A percentile compares a stretch with the other conserved stretches of the same genome.
Evolutionary conservation across 352 stramenopile species (phyloP).

Genomic region (Phytophthora ohioensis): DNA sequence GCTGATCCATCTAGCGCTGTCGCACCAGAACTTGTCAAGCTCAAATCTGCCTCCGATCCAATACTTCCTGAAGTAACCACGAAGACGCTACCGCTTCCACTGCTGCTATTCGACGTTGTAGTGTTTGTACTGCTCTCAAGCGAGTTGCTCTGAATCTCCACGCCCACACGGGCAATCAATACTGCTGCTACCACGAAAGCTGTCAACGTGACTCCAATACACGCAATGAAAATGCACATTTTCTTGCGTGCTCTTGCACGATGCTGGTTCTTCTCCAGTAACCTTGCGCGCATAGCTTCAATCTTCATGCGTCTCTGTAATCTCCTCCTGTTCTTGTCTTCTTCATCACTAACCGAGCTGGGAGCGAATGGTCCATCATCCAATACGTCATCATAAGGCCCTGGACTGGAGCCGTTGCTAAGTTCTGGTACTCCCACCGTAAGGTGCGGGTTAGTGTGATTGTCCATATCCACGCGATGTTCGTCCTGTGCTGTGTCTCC

Average conservation of each 20-base stretch:
- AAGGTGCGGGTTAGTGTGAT: slow-evolving; percentile 21
- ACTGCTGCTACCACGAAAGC: slow-evolving; percentile 69
- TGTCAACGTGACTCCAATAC: slow-evolving; percentile 63
- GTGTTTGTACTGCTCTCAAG: slow-evolving; percentile 25
- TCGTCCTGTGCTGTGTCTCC: slow-evolving; percentile 32
- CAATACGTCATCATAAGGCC: slow-evolving; percentile 20
- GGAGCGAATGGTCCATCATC: slow-evolving; percentile 27
- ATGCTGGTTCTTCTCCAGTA: slow-evolving; percentile 67
- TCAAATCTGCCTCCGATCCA: slow-evolving; percentile 34
- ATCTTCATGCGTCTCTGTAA: slow-evolving; percentile 64
- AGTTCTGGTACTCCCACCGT: slow-evolving; percentile 16
- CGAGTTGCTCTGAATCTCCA: slow-evolving; percentile 48
- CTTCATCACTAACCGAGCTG: slow-evolving; percentile 44
- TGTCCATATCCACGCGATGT: slow-evolving; percentile 34
- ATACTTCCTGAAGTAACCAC: slow-evolving; percentile 24
- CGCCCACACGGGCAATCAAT: slow-evolving; percentile 60
- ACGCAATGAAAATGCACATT: slow-evolving; percentile 65
- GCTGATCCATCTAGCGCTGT: background rate
- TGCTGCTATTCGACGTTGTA: slow-evolving; percentile 29
- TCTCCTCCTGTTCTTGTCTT: slow-evolving; percentile 54
- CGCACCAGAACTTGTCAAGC: slow-evolving; percentile 15
- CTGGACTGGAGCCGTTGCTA: slow-evolving; percentile 23
- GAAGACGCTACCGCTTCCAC: slow-evolving; percentile 10
- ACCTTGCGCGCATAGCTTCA: slow-evolving; percentile 63
- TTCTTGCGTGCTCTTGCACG: slow-evolving; percentile 64